phyloP scores from a whole-genome alignment of 345 rosid species.

The Aquilaria yunnanensis region DNA sequence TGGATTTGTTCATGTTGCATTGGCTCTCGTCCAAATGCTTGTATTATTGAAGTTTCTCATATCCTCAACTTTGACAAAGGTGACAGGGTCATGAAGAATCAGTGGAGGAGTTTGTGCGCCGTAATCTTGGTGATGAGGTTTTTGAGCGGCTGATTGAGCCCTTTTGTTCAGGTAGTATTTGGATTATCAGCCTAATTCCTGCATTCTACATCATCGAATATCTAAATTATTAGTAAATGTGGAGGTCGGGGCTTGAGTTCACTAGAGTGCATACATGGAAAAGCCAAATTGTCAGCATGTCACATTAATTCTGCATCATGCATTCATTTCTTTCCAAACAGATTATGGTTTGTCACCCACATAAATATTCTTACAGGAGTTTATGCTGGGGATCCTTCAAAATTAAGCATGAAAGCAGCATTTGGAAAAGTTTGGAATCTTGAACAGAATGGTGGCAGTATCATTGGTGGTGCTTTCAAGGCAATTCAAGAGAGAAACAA shows the following conservation, averaged over 20 bases:
- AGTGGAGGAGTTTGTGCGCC: slow-evolving; percentile 90
- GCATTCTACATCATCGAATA: neutral
- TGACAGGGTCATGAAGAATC: slow-evolving; percentile 97
- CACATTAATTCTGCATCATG: slow-evolving; percentile 4
- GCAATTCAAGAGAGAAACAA: slow-evolving; percentile 73
- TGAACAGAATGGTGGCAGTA: slow-evolving; percentile 83
- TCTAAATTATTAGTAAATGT: too few relatives aligned
- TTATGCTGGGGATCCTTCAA: slow-evolving; percentile 94
- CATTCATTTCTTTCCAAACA: neutral
- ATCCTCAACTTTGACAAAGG: slow-evolving; percentile 54
- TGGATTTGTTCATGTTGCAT: neutral
- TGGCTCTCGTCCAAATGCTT: neutral
- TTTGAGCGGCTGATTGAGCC: slow-evolving; percentile 94
- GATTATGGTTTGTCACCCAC: neutral
- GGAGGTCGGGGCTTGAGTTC: neutral
- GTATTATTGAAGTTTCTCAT: slow-evolving; percentile 32
- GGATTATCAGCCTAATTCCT: neutral
- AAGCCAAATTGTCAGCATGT: neutral
- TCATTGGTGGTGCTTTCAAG: slow-evolving; percentile 78
- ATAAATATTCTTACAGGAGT: slow-evolving; percentile 43
- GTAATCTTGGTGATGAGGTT: slow-evolving; percentile 90
- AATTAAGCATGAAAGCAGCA: slow-evolving; percentile 90
- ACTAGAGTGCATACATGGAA: too few relatives aligned
- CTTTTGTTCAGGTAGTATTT: slow-evolving; percentile 77
- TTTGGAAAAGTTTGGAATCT: slow-evolving; percentile 96